Conservation (phyloP, 768 basidiomycete genomes). For the Rhodotorula sphaerocarpa region DNA sequence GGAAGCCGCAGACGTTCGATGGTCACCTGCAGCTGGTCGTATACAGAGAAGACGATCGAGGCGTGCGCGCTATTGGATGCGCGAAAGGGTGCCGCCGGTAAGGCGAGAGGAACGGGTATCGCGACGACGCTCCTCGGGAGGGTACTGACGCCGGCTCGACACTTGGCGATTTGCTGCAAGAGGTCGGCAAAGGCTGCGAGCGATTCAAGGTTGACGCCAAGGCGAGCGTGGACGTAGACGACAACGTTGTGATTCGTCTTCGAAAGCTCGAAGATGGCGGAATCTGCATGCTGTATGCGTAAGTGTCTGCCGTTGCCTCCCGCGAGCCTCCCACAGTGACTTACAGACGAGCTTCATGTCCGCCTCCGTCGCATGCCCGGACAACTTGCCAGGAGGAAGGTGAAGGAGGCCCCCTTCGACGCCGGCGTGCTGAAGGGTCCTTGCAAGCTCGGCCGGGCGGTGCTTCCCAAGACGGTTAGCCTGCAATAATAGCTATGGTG, state of each 20-base stretch:
- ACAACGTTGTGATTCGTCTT: constrained; percentile 20
- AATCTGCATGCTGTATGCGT: too few relatives aligned
- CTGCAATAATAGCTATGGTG: too few relatives aligned
- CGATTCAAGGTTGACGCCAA: not conserved
- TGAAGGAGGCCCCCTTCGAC: constrained; percentile 21
- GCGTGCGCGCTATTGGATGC: too few relatives aligned
- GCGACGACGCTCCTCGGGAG: too few relatives aligned
- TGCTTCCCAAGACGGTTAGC: constrained; percentile 24
- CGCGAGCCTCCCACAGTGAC: too few relatives aligned
- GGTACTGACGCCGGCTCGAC: not conserved
- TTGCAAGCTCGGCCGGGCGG: not conserved
- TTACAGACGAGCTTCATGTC: constrained; percentile 22
- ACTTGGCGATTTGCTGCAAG: constrained; percentile 21
- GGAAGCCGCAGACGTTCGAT: constrained; percentile 21
- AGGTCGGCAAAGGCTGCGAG: constrained; percentile 7
- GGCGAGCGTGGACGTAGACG: constrained; percentile 18
- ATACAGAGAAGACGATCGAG: constrained; percentile 21
- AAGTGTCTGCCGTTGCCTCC: too few relatives aligned
- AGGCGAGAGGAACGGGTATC: constrained; percentile 3
- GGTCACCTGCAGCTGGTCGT: constrained; percentile 26
- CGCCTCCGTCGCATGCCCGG: not conserved
- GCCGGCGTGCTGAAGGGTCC: not conserved
- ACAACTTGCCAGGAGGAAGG: constrained; percentile 7
- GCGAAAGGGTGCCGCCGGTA: constrained; percentile 11
- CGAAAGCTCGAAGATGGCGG: constrained; percentile 2